Percentiles rank a stretch among this genome's conserved stretches.
phyloP scores from a whole-genome alignment of 2,329 filamentous ascomycete genomes.

The Scedosporium aurantiacum region DNA sequence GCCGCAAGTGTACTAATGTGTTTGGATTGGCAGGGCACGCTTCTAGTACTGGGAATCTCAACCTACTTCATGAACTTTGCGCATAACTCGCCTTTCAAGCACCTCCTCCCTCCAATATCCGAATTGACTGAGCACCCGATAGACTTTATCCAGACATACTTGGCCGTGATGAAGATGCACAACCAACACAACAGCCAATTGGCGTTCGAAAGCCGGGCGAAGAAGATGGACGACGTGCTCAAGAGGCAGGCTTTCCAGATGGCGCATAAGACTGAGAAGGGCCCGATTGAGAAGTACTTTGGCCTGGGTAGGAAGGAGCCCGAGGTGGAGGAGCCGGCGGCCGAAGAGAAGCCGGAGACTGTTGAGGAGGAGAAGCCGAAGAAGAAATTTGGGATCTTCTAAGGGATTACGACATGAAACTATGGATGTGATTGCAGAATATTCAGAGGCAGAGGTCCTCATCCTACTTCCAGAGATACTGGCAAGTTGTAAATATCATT shows the following conservation, averaged over 20 bases:
- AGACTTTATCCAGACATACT: conserved; percentile 50
- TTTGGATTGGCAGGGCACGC: conserved; percentile 40
- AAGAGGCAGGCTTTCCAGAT: conserved; percentile 80
- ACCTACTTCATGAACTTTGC: conserved; percentile 74
- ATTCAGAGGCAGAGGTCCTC: background rate
- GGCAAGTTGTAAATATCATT: conserved; percentile 7
- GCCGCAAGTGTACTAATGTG: background rate
- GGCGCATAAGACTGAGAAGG: conserved; percentile 68
- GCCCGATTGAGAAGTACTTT: conserved; percentile 38
- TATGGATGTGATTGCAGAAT: background rate
- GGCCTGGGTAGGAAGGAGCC: conserved; percentile 24
- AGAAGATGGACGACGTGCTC: conserved; percentile 71
- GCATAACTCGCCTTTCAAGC: conserved; percentile 64
- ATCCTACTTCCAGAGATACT: background rate
- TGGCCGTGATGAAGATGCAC: conserved; percentile 67
- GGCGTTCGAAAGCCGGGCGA: conserved; percentile 60
- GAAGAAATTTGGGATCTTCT: conserved; percentile 82
- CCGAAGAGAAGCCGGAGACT: conserved; percentile 17
- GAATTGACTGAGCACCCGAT: conserved; percentile 62
- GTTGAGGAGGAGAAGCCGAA: conserved; percentile 33
- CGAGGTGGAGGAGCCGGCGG: conserved; percentile 20
- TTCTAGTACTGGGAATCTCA: conserved; percentile 56
- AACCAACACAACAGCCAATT: conserved; percentile 57
- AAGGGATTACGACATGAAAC: conserved; percentile 9
- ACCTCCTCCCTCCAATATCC: conserved; percentile 63